Base-by-base conservation (phyloP, 352 stramenopile genomes). In the Pythium sukuiense region DNA sequence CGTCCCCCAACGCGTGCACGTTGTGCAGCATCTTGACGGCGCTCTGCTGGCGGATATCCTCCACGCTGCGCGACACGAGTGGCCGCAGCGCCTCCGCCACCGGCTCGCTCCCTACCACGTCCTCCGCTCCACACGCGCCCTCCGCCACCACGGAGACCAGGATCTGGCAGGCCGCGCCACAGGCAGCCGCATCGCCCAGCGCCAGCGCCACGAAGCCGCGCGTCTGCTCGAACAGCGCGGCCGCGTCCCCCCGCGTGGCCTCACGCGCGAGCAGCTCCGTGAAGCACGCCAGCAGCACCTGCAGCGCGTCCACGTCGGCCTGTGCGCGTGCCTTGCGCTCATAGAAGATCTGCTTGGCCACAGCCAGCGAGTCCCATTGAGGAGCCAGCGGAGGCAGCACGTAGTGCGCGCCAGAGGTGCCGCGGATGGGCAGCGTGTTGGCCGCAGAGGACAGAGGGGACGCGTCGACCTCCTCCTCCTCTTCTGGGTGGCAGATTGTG, bases 261-360 rank as follows among this genome's bases (percentile, higher is more conserved):
- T 29, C 24, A 6, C 54, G 12, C 2, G 41, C 33, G 32, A 65
- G 55, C 48, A 92, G 73, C 41, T 89, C 73, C 57, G 76, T 65
- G 32, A 92, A 81, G 65, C 83, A 93, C 49, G 72, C 73, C 9
- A 76, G 70, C 32, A 93, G 65, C 18, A 92, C 78, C 1, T 79
- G 27, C 18, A 92, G 56, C 29, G 69, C 68, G 32, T 87, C 74
- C 1, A 72, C 35, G 33, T 87, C 69, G 20, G 67, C 77, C 30
- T 63, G 56, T 13, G 61, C 70, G 16, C 70, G 69, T 7, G 20
- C 68, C 50, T 85, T 84, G 52, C 74, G 67, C 64, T 92, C 81
- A 60, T 92, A 90, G 54, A 80, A 91, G 52, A 92, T 67, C 63
- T 92, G 84, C 53, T 95, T 95, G 49, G 79, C 80, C 55, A 93